These are phyloP conservation scores for Eragrostis tef DNA, from an alignment of 202 grass and related monocot genomes.

Conservation along the genomic window DNA sequence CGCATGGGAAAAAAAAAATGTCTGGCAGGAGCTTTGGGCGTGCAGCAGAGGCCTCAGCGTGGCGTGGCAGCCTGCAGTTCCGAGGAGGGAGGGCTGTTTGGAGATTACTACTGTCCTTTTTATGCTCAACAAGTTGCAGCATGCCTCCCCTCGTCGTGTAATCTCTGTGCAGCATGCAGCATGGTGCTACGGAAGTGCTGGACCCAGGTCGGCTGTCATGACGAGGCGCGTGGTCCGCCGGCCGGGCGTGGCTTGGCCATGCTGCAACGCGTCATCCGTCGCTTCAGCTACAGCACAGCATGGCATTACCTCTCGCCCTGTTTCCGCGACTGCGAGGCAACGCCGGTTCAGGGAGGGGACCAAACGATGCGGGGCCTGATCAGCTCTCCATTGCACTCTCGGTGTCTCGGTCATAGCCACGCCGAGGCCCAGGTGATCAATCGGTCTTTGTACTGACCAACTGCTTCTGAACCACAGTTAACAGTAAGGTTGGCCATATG, in stretches of 20 bases:
- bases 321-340: neutral
- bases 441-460: neutral
- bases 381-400: too few relatives aligned
- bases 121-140: too few relatives aligned
- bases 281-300: too few relatives aligned
- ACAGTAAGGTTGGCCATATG: neutral
- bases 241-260: neutral
- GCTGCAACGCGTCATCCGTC: neutral
- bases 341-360: neutral
- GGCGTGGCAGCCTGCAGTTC: too few relatives aligned
- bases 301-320: neutral
- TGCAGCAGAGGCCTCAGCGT: too few relatives aligned
- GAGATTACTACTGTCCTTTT: too few relatives aligned
- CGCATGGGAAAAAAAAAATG: too few relatives aligned
- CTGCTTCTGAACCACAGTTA: neutral
- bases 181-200: neutral
- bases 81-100: too few relatives aligned
- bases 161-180: neutral
- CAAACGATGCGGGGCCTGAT: too few relatives aligned
- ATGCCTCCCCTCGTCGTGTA: neutral
- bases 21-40: too few relatives aligned
- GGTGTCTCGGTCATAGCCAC: too few relatives aligned
- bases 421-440: too few relatives aligned
- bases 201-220: neutral
- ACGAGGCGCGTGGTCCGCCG: neutral